Evolutionary conservation across 768 basidiomycete genomes (phyloP), one percentile per base, ranked within the genome.

Genomic region (Lactarius akahatsu): DNA sequence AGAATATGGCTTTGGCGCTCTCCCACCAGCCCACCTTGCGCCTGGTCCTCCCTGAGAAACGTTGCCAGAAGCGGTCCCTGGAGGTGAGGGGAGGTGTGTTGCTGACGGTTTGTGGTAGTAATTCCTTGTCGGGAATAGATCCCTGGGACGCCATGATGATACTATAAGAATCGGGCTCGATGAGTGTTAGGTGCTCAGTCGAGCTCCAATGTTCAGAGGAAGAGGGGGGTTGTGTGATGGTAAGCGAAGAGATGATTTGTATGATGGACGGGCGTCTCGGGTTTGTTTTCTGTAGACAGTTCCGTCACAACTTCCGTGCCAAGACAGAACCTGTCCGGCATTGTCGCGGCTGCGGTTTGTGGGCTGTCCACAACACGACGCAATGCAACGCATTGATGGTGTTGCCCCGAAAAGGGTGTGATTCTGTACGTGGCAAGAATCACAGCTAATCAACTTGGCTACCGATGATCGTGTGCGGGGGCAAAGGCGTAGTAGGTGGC

Each of bases 31-130:
- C 28, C 18, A 67, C 55, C 52, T 45, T 56, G 15, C 8, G 62
- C 13, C 71, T 57, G n/a, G 23, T 63, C 28, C 45, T 71, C 20
- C 71, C 71, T 13, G 16, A 62, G 23, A 71, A 36, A 20, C 70
- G 56, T n/a, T 30, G 58, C 67, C 61, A 71, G 38, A 71, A 7
- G 32, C 62, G 61, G 2, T 52, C 13, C 43, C 8, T 47, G 20
- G 60, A 41, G 11, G 13, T 47, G 32, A 20, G 10, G 15, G n/a
- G 45, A 13, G 36, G 5, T 2, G 15, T 3, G 7, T n/a, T 20
- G 34, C 28, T 18, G 8, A 2, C 23, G 36, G 18, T 15, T 15
- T 8, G 41, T n/a, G 54, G 52, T 36, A 57, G 54, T 0, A 18
- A 30, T 47, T 5, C 55, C 13, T 16, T 10, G 8, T 57, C 18